These are phyloP conservation scores for Auricularia sp. DNA, from an alignment of 768 basidiomycete species.

Conservation along the genomic window DNA sequence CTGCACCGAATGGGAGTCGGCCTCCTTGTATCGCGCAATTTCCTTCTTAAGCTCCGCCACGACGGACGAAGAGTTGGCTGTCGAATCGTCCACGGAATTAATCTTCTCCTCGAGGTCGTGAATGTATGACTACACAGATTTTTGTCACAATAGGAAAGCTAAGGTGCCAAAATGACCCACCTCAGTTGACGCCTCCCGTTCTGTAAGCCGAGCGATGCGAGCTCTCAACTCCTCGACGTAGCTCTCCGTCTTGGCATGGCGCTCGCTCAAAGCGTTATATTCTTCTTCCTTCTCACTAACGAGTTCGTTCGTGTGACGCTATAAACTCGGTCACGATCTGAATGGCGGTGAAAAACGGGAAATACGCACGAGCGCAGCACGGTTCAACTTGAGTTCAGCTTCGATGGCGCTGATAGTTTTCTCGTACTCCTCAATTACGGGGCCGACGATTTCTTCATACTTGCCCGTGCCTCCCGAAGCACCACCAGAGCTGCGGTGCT, in stretches of 20 bases:
- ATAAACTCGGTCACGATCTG: background rate
- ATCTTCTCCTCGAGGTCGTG: slow-evolving; percentile 90
- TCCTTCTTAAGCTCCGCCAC: slow-evolving; percentile 79
- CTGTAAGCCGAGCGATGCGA: slow-evolving; percentile 71
- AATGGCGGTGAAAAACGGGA: background rate
- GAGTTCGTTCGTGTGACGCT: slow-evolving; percentile 81
- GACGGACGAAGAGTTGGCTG: slow-evolving; percentile 64
- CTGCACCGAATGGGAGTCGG: slow-evolving; percentile 57
- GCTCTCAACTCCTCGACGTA: slow-evolving; percentile 81
- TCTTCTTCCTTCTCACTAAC: slow-evolving; percentile 88
- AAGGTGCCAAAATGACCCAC: slow-evolving; percentile 27
- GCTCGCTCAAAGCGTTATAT: slow-evolving; percentile 49
- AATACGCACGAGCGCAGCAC: slow-evolving; percentile 52
- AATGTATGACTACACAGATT: slow-evolving; percentile 65
- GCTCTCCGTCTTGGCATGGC: slow-evolving; percentile 69
- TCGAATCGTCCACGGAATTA: slow-evolving; percentile 73
- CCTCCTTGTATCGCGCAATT: slow-evolving; percentile 64
- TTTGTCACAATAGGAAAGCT: slow-evolving; percentile 11
- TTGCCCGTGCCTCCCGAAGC: slow-evolving; percentile 59
- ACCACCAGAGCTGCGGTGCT: slow-evolving; percentile 46
- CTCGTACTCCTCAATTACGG: slow-evolving; percentile 98
- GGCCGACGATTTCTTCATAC: slow-evolving; percentile 90
- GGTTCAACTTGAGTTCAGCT: slow-evolving; percentile 78
- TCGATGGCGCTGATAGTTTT: slow-evolving; percentile 94
- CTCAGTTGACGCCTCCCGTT: slow-evolving; percentile 88